Percentiles rank a stretch among this genome's conserved stretches.
phyloP scores from a whole-genome alignment of 495 filamentous ascomycete genomes.

The Glutinoglossum americanum region DNA sequence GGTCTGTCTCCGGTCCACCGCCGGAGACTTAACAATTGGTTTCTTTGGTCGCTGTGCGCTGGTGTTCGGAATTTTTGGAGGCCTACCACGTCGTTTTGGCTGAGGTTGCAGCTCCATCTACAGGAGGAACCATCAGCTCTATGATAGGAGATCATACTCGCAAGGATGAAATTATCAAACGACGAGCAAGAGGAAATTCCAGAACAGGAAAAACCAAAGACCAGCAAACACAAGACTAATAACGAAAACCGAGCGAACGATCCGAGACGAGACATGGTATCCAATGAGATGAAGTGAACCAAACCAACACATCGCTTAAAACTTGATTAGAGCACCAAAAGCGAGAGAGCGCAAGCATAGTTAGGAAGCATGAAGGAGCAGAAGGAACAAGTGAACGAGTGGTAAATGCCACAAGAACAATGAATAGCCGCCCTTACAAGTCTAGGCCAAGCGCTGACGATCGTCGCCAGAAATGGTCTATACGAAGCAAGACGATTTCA shows the following conservation, averaged over 20 bases:
- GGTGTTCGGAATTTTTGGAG: background rate
- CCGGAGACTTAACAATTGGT: background rate
- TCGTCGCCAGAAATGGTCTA: background rate
- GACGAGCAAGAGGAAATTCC: background rate
- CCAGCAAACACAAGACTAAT: background rate
- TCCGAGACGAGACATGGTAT: background rate
- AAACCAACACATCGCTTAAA: background rate
- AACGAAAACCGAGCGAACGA: background rate
- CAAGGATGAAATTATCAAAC: background rate
- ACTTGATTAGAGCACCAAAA: background rate
- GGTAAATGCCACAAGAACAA: background rate
- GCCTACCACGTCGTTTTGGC: constrained; percentile 1
- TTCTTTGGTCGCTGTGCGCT: background rate
- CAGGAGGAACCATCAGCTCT: background rate
- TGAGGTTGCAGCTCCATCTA: background rate
- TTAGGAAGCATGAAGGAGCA: background rate
- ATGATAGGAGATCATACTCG: background rate
- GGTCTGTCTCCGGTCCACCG: background rate
- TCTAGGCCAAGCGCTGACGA: background rate
- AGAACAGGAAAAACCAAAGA: background rate
- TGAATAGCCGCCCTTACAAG: background rate
- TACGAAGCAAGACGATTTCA: background rate
- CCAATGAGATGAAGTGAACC: background rate
- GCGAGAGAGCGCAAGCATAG: background rate
- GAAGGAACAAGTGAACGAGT: background rate